Conservation (phyloP, 352 stramenopile genomes). For the Phytophthora cajani region DNA sequence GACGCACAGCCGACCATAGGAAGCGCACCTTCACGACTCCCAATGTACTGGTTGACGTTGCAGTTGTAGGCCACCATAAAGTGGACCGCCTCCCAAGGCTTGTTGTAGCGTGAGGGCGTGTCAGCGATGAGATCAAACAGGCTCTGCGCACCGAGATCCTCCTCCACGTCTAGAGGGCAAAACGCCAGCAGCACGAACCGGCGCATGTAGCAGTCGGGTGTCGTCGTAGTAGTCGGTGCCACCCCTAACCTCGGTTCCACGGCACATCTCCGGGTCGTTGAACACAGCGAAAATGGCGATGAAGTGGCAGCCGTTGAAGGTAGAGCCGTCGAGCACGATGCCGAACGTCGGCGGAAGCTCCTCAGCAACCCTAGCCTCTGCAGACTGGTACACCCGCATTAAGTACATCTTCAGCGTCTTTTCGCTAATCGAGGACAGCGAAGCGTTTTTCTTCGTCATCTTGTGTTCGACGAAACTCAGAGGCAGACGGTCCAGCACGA, state of each 20-base stretch:
- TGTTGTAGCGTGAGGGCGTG: slow-evolving; percentile 21
- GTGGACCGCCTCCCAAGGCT: slow-evolving; percentile 17
- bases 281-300: slow-evolving; percentile 32
- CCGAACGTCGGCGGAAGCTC: slow-evolving; percentile 11
- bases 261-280: slow-evolving; percentile 4
- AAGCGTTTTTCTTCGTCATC: slow-evolving; percentile 3
- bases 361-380: slow-evolving; percentile 13
- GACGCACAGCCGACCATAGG: slow-evolving; percentile 9
- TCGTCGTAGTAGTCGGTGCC: slow-evolving; percentile 27
- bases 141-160: slow-evolving; percentile 18
- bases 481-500: neutral
- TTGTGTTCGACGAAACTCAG: slow-evolving; percentile 7
- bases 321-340: slow-evolving; percentile 23
- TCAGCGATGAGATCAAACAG: slow-evolving; percentile 29
- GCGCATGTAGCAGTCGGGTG: slow-evolving; percentile 18
- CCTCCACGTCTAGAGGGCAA: slow-evolving; percentile 17
- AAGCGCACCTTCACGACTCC: slow-evolving; percentile 9
- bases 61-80: slow-evolving; percentile 32
- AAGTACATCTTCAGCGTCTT: slow-evolving; percentile 12
- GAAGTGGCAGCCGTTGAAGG: slow-evolving; percentile 16
- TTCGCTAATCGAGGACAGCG: slow-evolving; percentile 4
- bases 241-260: neutral
- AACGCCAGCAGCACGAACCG: slow-evolving; percentile 22
- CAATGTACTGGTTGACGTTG: slow-evolving; percentile 37
- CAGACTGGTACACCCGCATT: slow-evolving; percentile 1